Conservation (phyloP, 2,329 filamentous ascomycete species). For the Penicillium sp. region DNA sequence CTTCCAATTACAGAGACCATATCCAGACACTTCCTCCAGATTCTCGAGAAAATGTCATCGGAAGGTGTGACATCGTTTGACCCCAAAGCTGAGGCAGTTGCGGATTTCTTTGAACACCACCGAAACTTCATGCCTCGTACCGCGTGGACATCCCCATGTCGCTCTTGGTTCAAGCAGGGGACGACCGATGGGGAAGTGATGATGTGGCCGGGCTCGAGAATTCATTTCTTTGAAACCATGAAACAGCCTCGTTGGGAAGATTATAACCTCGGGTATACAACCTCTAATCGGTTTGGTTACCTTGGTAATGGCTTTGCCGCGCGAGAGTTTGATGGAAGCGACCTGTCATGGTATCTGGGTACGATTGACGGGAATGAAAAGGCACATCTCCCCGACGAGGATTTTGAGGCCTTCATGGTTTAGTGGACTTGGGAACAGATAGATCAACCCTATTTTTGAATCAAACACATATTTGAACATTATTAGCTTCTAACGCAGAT, state of each 20-base stretch:
- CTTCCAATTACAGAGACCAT: slow-evolving; percentile 27
- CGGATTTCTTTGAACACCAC: slow-evolving; percentile 14
- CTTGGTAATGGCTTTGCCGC: slow-evolving; percentile 22
- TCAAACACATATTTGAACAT: background rate
- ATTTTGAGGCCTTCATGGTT: slow-evolving; percentile 13
- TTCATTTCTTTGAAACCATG: slow-evolving; percentile 29
- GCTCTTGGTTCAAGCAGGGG: slow-evolving; percentile 22
- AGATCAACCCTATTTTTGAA: background rate
- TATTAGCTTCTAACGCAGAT: background rate
- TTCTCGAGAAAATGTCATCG: slow-evolving; percentile 26
- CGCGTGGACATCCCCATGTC: slow-evolving; percentile 17
- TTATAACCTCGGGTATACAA: slow-evolving; percentile 21
- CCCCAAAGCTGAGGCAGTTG: slow-evolving; percentile 12
- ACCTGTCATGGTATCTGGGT: slow-evolving; percentile 13
- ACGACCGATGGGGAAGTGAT: slow-evolving; percentile 12
- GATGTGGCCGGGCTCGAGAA: slow-evolving; percentile 25
- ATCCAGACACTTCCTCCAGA: slow-evolving; percentile 23
- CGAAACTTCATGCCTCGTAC: slow-evolving; percentile 16
- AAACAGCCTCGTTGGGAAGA: slow-evolving; percentile 28
- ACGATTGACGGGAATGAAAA: slow-evolving; percentile 10
- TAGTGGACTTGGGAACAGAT: background rate
- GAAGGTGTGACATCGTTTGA: slow-evolving; percentile 15
- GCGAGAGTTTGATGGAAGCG: slow-evolving; percentile 21
- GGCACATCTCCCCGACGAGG: slow-evolving; percentile 9
- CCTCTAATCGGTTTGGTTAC: slow-evolving; percentile 20